Evolutionary conservation across 768 basidiomycete genomes (phyloP).

Genomic region (Leccinum truebloodii): DNA sequence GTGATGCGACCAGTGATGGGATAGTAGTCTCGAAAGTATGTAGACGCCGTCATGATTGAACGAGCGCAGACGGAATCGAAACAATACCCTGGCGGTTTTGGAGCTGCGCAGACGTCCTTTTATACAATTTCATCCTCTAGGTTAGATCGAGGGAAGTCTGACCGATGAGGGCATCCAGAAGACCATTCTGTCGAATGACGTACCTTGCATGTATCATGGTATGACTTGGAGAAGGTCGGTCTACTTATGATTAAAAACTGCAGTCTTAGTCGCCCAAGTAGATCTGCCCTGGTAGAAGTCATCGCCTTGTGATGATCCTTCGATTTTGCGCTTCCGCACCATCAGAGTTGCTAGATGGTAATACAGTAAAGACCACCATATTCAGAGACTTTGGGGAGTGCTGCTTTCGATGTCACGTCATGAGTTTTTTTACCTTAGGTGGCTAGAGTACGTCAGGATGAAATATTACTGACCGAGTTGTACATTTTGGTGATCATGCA

Average conservation of each 20-base stretch:
- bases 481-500: background rate
- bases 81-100: background rate
- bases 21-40: constrained; percentile 14
- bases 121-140: constrained; percentile 2
- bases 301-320: background rate
- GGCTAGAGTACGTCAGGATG: background rate
- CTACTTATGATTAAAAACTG: background rate
- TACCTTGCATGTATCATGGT: background rate
- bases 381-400: background rate
- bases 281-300: background rate
- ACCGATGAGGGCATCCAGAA: background rate
- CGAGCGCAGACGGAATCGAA: background rate
- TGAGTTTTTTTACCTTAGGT: background rate
- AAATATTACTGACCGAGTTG: background rate
- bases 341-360: background rate
- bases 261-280: background rate
- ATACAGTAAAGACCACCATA: background rate
- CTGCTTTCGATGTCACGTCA: background rate
- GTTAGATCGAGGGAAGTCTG: background rate
- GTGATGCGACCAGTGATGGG: constrained; percentile 23
- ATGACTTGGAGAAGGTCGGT: background rate
- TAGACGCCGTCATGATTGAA: background rate
- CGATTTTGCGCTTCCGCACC: background rate
- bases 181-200: background rate
- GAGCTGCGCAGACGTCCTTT: background rate